phyloP scores from a whole-genome alignment of 306 rosid species.

The Glycyrrhiza uralensis region DNA sequence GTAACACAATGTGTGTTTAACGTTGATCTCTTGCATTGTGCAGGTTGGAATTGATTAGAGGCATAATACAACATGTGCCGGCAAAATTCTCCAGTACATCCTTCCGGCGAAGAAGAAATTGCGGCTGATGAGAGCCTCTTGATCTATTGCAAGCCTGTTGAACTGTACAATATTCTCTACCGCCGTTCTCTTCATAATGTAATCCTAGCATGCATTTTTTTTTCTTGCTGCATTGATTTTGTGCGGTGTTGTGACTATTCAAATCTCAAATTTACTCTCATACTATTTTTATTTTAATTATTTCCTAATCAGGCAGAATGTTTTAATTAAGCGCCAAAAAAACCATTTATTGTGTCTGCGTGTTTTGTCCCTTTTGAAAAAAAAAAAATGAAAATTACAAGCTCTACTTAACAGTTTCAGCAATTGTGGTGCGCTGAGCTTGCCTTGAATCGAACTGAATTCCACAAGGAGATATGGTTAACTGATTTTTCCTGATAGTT shows the following conservation, averaged over 20 bases:
- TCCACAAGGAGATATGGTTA: not conserved
- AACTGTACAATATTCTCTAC: constrained; percentile 85
- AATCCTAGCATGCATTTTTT: constrained; percentile 6
- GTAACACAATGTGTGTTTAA: not conserved
- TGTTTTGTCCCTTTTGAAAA: not conserved
- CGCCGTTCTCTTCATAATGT: constrained; percentile 80
- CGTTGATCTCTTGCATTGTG: not conserved
- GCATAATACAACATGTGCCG: constrained; percentile 62
- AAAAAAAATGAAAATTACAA: not conserved
- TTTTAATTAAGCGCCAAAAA: not conserved
- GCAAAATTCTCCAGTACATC: constrained; percentile 57
- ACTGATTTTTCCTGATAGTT: not conserved
- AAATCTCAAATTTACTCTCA: not conserved
- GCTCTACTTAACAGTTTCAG: not conserved
- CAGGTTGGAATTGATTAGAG: not conserved
- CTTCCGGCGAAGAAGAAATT: constrained; percentile 60
- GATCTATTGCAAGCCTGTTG: constrained; percentile 94
- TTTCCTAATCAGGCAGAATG: not conserved
- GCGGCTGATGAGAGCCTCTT: constrained; percentile 84
- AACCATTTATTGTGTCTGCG: not conserved
- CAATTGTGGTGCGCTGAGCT: not conserved
- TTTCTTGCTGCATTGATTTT: constrained; percentile 1
- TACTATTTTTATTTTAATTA: not conserved
- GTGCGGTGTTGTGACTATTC: not conserved
- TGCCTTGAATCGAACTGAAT: not conserved